Percentiles rank a stretch among this genome's conserved stretches.
These are phyloP conservation scores for Yamadazyma akitaensis DNA, from an alignment of 805 yeast species.

Conservation along the genomic window DNA sequence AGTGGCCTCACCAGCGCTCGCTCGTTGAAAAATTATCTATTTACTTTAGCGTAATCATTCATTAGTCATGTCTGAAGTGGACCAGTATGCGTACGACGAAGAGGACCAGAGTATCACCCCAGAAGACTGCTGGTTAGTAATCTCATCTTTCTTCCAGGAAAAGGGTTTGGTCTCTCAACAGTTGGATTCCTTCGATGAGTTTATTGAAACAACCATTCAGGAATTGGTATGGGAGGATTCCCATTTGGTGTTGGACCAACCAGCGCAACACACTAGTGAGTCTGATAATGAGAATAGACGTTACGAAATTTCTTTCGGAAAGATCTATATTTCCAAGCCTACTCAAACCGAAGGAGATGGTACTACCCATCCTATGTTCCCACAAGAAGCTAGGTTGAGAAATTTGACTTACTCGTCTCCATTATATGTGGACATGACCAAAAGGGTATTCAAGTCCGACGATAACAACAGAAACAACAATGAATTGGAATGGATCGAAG, in stretches of 20 bases:
- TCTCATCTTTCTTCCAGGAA: conserved; percentile 91
- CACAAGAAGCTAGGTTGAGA: conserved; percentile 96
- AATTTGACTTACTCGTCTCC: conserved; percentile 96
- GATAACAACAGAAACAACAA: conserved; percentile 52
- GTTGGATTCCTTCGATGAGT: conserved; percentile 96
- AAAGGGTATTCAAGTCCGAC: conserved; percentile 78
- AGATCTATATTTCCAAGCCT: conserved; percentile 93
- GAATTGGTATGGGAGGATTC: conserved; percentile 96
- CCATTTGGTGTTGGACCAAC: conserved; percentile 90
- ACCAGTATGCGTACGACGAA: conserved; percentile 71
- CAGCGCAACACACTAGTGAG: conserved; percentile 95
- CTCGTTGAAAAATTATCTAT: conserved; percentile 7
- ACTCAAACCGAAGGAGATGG: conserved; percentile 99
- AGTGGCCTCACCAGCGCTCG: background rate
- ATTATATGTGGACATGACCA: conserved; percentile 91
- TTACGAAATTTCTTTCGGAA: conserved; percentile 96
- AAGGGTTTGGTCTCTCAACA: conserved; percentile 98
- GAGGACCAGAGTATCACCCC: conserved; percentile 71
- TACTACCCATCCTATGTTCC: conserved; percentile 97
- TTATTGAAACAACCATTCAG: conserved; percentile 93
- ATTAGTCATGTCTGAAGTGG: conserved; percentile 24
- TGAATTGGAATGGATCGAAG: conserved; percentile 54
- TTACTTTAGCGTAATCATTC: background rate
- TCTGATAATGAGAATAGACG: conserved; percentile 86
- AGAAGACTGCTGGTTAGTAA: conserved; percentile 99